Conservation (phyloP, 2,329 filamentous ascomycete species). For the Paecilomyces sp. region DNA sequence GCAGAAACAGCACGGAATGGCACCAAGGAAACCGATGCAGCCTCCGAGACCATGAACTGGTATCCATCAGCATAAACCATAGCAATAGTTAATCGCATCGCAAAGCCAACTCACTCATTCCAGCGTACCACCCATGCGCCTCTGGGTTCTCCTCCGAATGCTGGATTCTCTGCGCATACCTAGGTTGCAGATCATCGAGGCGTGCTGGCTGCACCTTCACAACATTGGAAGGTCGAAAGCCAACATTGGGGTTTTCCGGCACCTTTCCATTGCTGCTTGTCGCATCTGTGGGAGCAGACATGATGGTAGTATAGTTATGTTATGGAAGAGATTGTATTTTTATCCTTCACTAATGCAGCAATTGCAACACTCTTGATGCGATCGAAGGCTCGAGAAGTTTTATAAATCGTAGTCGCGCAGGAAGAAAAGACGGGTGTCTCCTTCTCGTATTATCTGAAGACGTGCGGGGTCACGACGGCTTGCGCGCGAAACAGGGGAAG, state of each 20-base stretch:
- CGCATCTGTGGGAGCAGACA: constrained; percentile 20
- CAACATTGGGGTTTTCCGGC: constrained; percentile 13
- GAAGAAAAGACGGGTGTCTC: not conserved
- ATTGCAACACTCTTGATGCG: not conserved
- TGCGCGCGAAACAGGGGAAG: not conserved
- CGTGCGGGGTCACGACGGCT: not conserved
- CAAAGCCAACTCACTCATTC: constrained; percentile 58
- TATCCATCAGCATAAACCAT: constrained; percentile 5
- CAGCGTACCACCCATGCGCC: constrained; percentile 80
- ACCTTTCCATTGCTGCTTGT: constrained; percentile 23
- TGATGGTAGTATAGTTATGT: constrained; percentile 2
- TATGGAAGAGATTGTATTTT: not conserved
- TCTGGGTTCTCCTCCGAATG: constrained; percentile 59
- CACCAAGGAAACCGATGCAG: constrained; percentile 69
- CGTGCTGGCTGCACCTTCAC: constrained; percentile 73
- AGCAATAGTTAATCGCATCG: not conserved
- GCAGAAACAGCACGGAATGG: constrained; percentile 82
- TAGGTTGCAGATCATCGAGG: constrained; percentile 76
- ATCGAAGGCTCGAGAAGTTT: not conserved
- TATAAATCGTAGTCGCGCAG: not conserved
- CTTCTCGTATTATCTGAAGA: not conserved
- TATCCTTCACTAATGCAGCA: not conserved
- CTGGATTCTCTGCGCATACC: constrained; percentile 61
- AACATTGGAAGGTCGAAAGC: constrained; percentile 45
- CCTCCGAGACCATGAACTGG: constrained; percentile 66